phyloP scores from a whole-genome alignment of 768 basidiomycete species.

The Cubamyces lactineus region DNA sequence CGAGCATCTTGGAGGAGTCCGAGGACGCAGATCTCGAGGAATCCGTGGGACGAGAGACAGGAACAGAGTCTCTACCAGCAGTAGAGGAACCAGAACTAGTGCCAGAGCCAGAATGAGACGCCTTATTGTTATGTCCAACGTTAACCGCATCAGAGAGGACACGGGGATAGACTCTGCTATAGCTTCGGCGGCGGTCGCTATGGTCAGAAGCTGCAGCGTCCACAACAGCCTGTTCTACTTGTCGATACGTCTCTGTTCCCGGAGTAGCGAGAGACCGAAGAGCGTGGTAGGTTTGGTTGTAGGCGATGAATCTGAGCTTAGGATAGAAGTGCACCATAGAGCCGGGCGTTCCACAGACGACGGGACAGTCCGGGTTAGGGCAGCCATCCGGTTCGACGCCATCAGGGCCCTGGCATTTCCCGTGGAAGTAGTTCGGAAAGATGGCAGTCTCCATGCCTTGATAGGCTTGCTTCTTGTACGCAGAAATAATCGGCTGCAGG shows the following conservation, averaged over 20 bases:
- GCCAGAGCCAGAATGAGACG: slow-evolving; percentile 5
- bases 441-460: slow-evolving; percentile 54
- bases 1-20: slow-evolving; percentile 10
- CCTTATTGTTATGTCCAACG: slow-evolving; percentile 11
- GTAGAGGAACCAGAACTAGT: slow-evolving; percentile 13
- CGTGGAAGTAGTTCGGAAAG: slow-evolving; percentile 75
- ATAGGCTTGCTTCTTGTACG: slow-evolving; percentile 51
- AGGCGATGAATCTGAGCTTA: slow-evolving; percentile 52
- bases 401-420: slow-evolving; percentile 61
- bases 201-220: slow-evolving; percentile 35
- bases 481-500: slow-evolving; percentile 49
- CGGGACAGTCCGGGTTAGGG: slow-evolving; percentile 78
- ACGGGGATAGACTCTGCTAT: slow-evolving; percentile 20
- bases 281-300: slow-evolving; percentile 42
- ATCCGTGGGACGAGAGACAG: neutral
- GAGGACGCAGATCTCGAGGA: neutral
- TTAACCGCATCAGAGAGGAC: slow-evolving; percentile 5
- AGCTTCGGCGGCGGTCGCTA: slow-evolving; percentile 19
- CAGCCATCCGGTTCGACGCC: slow-evolving; percentile 68
- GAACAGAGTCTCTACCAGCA: slow-evolving; percentile 3
- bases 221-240: slow-evolving; percentile 47
- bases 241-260: slow-evolving; percentile 44
- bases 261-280: slow-evolving; percentile 42
- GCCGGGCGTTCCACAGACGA: slow-evolving; percentile 83
- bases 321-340: slow-evolving; percentile 72